These are phyloP conservation scores for Calvatia gigantea DNA, from an alignment of 768 basidiomycete genomes.

Conservation along the genomic window DNA sequence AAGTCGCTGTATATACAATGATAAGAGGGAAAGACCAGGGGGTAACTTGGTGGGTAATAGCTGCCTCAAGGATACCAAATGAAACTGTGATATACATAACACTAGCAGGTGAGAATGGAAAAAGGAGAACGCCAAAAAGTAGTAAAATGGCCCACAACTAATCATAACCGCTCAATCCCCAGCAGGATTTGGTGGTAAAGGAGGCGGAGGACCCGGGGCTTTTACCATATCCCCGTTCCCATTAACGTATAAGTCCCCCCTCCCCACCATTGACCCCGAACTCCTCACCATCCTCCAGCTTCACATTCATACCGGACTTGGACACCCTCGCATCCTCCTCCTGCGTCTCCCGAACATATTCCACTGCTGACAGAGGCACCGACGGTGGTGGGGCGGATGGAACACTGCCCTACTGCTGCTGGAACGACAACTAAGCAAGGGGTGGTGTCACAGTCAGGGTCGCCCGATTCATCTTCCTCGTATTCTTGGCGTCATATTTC, in stretches of 20 bases:
- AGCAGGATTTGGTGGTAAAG: slow-evolving; percentile 18
- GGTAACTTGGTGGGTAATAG: too few species aligned
- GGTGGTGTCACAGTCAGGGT: background rate
- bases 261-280: background rate
- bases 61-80: background rate
- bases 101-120: background rate
- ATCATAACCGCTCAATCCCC: slow-evolving; percentile 6
- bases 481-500: slow-evolving; percentile 59
- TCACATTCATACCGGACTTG: slow-evolving; percentile 26
- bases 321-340: slow-evolving; percentile 66
- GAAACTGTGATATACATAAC: slow-evolving; percentile 4
- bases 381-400: slow-evolving; percentile 62
- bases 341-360: slow-evolving; percentile 80
- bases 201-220: slow-evolving; percentile 12
- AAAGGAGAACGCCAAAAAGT: background rate
- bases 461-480: slow-evolving; percentile 5
- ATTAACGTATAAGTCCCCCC: slow-evolving; percentile 4
- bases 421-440: background rate
- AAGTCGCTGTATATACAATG: too few species aligned
- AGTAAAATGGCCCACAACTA: background rate
- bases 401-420: slow-evolving; percentile 16
- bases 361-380: slow-evolving; percentile 69
- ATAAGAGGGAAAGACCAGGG: too few species aligned
- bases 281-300: slow-evolving; percentile 15
- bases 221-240: slow-evolving; percentile 11